phyloP scores from a whole-genome alignment of 2,329 filamentous ascomycete species.

The Sporothrix globosa region DNA sequence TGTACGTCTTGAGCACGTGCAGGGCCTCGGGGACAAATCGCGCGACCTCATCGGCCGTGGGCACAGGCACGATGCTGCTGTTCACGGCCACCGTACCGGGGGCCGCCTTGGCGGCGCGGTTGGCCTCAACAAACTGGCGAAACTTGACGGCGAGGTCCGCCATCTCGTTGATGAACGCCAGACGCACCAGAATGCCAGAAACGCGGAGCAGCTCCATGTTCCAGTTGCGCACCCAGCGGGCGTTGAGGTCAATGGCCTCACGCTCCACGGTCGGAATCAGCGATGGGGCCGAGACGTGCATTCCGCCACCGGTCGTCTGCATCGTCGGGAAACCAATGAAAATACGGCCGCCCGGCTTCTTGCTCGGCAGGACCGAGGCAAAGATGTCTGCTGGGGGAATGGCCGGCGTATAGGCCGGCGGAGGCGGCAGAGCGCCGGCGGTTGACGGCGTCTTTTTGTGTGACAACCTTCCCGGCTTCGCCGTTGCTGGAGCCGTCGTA shows the following conservation, averaged over 20 bases:
- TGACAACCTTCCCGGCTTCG: background rate
- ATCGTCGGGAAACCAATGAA: constrained; percentile 98
- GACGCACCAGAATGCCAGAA: constrained; percentile 84
- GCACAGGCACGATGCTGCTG: constrained; percentile 21
- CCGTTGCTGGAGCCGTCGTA: background rate
- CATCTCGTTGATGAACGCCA: constrained; percentile 91
- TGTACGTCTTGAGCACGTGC: constrained; percentile 85
- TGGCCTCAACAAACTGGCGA: constrained; percentile 44
- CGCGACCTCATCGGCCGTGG: constrained; percentile 63
- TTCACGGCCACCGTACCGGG: background rate
- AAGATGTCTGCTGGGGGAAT: constrained; percentile 72
- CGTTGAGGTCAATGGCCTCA: constrained; percentile 95
- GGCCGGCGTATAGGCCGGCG: constrained; percentile 51
- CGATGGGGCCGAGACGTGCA: constrained; percentile 93
- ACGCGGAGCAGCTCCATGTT: constrained; percentile 91
- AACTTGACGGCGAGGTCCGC: constrained; percentile 68
- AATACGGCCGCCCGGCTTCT: constrained; percentile 78
- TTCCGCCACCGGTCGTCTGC: constrained; percentile 90
- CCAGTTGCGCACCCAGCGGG: constrained; percentile 91
- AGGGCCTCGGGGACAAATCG: constrained; percentile 76
- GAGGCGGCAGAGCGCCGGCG: constrained; percentile 37
- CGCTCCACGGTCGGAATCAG: constrained; percentile 97
- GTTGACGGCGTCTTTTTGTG: background rate
- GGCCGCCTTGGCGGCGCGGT: constrained; percentile 28
- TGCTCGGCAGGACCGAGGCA: constrained; percentile 83